Percentiles rank a stretch among this genome's conserved stretches.
phyloP scores from a whole-genome alignment of 225 moss, liverwort and hornwort genomes.

The Physcomitrium patens region DNA sequence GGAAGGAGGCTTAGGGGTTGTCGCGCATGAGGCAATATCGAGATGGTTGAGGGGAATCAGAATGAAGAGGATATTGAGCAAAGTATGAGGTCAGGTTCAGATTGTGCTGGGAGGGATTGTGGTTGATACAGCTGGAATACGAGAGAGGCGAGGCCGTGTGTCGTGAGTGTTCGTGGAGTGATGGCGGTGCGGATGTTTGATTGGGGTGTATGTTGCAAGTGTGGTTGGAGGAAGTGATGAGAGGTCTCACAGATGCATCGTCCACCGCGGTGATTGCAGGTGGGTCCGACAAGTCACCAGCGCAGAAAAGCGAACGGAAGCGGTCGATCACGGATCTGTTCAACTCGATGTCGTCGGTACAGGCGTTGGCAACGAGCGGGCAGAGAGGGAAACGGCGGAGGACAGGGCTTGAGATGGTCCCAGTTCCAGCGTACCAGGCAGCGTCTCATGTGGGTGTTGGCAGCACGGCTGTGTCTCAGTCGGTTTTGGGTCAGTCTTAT shows the following conservation, averaged over 20 bases:
- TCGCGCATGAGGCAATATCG: slow-evolving; percentile 2
- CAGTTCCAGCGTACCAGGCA: slow-evolving; percentile 52
- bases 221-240: slow-evolving; percentile 7
- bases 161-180: background rate
- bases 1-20: slow-evolving; percentile 4
- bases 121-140: background rate
- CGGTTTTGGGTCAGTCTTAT: slow-evolving; percentile 66
- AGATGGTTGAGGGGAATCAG: background rate
- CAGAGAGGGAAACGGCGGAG: slow-evolving; percentile 68
- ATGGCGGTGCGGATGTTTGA: background rate
- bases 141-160: slow-evolving; percentile 6
- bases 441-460: slow-evolving; percentile 44
- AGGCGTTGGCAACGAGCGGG: slow-evolving; percentile 46
- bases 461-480: slow-evolving; percentile 43
- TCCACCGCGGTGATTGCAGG: slow-evolving; percentile 36
- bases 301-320: slow-evolving; percentile 66
- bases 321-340: slow-evolving; percentile 68
- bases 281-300: slow-evolving; percentile 48
- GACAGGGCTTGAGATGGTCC: slow-evolving; percentile 58
- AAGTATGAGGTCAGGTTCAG: slow-evolving; percentile 1
- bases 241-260: slow-evolving; percentile 11
- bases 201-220: slow-evolving; percentile 7
- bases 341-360: slow-evolving; percentile 72
- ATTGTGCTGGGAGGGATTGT: background rate
- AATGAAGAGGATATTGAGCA: slow-evolving; percentile 2